Evolutionary conservation across 2,329 filamentous ascomycete species (phyloP), one percentile per base, ranked within the genome.

Genomic region (Coniella vitis): DNA sequence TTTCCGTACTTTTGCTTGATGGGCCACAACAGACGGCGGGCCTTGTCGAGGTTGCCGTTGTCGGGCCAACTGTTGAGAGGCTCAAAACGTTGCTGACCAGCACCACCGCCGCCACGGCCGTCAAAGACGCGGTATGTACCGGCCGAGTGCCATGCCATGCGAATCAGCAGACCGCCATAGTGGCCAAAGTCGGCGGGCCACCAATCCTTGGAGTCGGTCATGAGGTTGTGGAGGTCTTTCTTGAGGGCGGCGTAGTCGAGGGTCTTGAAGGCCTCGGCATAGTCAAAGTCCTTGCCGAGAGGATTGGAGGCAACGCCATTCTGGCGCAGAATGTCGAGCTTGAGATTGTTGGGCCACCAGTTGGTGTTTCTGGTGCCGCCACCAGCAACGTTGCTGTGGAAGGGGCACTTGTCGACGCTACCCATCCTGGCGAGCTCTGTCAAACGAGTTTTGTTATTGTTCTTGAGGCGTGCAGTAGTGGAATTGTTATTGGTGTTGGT

Each of bases 1-100:
- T 78, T 79, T 63, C 84, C 84, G 54, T 88, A 88, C 73, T 88
- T 88, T 58, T 86, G 83, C 76, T 88, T 88, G 69, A 88, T 82
- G 43, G 84, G 84, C 81, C 83, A 87, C 19, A 88, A 69, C 46
- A 88, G 75, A 54, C 84, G 83, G 43, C 84, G 84, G 19, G 84
- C 84, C 76, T 88, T 88, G 74, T 88, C 84, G 39, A 88, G 75
- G 57, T 73, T 82, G 60, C 78, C 81, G 56, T 88, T 88, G 66
- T 88, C 84, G 21, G 84, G 84, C 84, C 84, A 88, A 70, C 78
- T 78, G 74, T 87, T 87, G 60, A 88, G 77, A 3, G 84, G 84
- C 45, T 84, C 83, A 59, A 87, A 87, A 38, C 84, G 79, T 67
- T 87, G 84, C 66, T 88, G 84, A 47, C 83, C 25, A 17, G 19